Base-by-base conservation (phyloP, 2,329 filamentous ascomycete genomes). In the Allantophomopsis cytisporea region DNA sequence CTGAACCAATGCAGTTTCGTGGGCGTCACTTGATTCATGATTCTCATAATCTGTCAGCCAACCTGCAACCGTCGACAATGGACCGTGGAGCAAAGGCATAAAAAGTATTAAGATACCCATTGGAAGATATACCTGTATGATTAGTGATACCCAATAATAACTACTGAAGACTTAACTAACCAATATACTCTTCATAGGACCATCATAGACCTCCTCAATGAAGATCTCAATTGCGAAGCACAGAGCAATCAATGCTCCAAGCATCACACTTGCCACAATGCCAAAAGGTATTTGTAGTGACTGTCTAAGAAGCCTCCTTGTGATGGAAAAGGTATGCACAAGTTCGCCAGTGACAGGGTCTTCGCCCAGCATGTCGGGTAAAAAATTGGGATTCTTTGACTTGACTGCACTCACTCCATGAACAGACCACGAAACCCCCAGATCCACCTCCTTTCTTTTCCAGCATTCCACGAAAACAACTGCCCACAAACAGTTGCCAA, bases 211-310 rank as follows among this genome's bases (percentile, higher is more conserved):
- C 59, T 98, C 87, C 0, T 83, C 88, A 48, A 98, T 85, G 62
- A 96, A 95, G 23, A 96, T 85, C 56, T 98, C 91, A 44, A 95
- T 84, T 7, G 80, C 83, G 58, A 96, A 96, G 54, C 85, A 91
- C 12, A 76, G 75, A 11, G 83, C 77, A 46, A 96, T 94, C 49
- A 96, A 66, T 14, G 77, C 76, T 1, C 89, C 89, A 6, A 96
- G 70, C 1, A 81, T 72, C 18, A 77, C 42, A 7, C 80, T 65
- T 23, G 86, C 88, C 10, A 76, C 68, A 4, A 93, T 57, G 1
- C 85, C 84, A 60, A 98, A 95, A 0, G 80, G 80, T 2, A 83
- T 59, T 45, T 82, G 73, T 14, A 82, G 59, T 23, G 80, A 52
- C 51, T 85, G 80, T 34, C 78, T 65, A 38, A 68, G 56, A 7